Evolutionary conservation across 768 basidiomycete genomes (phyloP), one percentile per base, ranked within the genome.

Genomic region (Tephrocybe sp.): DNA sequence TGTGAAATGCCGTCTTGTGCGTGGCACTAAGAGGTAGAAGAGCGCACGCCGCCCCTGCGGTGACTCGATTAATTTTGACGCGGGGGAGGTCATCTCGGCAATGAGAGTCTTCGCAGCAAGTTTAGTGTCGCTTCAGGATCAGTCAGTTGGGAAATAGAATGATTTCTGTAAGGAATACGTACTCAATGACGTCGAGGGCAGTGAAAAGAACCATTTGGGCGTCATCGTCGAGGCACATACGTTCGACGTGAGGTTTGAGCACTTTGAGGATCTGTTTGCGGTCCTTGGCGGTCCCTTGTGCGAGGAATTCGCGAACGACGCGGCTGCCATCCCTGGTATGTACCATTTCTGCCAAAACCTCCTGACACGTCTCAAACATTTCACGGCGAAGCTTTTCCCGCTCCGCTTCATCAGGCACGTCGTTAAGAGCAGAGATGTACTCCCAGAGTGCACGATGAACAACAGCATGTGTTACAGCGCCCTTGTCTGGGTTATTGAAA

Each of bases 301-400:
- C 90, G 33, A 96, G 76, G 65, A 97, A 89, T 55, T 93, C 86
- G 38, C 94, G 83, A 3, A 89, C 92, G 22, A 80, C 84, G 17
- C 89, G 83, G 52, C 91, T 90, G 16, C 94, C 94, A 59, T 96
- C 90, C 62, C 83, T 92, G 13, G 94, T 98, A 61, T 98, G 94
- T 0, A 94, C 91, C 78, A 96, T 89, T 63, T 97, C 94, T 0
- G 93, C 86, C 6, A 96, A 72, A 16, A 87, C 77, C 36, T 96
- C 93, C 55, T 91, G 84, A 59, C 88, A 92, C 85, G 75, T 84
- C 59, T 95, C 91, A 34, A 92, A 89, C 13, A 94, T 82, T 54
- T 92, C 92, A 45, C 81, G 73, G 49, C 87, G 77, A 47, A 86
- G 67, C 65, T 85, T 91, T 50, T 94, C 89, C 49, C 75, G 72